Evolutionary conservation across 306 rosid species (phyloP).

Genomic region (Quillaja saponaria): DNA sequence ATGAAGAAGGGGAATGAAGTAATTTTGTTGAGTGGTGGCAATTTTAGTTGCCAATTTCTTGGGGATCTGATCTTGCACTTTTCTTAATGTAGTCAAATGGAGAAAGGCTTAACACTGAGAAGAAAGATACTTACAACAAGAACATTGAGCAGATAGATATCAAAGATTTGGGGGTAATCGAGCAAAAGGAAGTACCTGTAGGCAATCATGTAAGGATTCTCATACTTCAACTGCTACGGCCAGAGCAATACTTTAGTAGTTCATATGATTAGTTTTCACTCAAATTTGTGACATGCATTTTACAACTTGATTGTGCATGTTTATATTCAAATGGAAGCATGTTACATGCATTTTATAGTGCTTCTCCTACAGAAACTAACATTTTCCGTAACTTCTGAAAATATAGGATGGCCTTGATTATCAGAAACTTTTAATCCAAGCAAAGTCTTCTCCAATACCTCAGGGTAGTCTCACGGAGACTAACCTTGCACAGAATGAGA

Average conservation of each 20-base stretch:
- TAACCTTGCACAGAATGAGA: constrained; percentile 19
- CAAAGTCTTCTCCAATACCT: constrained; percentile 27
- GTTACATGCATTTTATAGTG: too few relatives aligned
- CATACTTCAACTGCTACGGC: too few relatives aligned
- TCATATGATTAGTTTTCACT: too few relatives aligned
- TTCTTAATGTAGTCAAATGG: constrained; percentile 31
- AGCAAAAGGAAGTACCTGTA: constrained; percentile 29
- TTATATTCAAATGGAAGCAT: too few relatives aligned
- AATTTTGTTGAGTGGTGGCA: neutral
- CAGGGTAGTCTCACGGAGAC: constrained; percentile 28
- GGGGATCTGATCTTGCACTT: neutral
- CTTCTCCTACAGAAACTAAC: too few relatives aligned
- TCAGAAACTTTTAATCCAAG: too few relatives aligned
- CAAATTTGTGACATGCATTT: too few relatives aligned
- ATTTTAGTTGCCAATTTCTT: neutral
- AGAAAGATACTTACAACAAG: too few relatives aligned
- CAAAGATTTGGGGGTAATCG: constrained; percentile 31
- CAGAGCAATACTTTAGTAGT: too few relatives aligned
- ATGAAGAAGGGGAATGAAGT: constrained; percentile 7
- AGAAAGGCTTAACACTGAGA: constrained; percentile 11
- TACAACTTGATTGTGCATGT: too few relatives aligned
- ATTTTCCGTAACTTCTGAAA: too few relatives aligned
- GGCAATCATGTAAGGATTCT: constrained; percentile 35
- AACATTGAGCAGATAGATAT: constrained; percentile 19
- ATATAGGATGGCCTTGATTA: too few relatives aligned